A percentile compares a stretch with the other conserved stretches of the same genome.
phyloP scores from a whole-genome alignment of 768 basidiomycete species.

The Pulveroboletus sp. region DNA sequence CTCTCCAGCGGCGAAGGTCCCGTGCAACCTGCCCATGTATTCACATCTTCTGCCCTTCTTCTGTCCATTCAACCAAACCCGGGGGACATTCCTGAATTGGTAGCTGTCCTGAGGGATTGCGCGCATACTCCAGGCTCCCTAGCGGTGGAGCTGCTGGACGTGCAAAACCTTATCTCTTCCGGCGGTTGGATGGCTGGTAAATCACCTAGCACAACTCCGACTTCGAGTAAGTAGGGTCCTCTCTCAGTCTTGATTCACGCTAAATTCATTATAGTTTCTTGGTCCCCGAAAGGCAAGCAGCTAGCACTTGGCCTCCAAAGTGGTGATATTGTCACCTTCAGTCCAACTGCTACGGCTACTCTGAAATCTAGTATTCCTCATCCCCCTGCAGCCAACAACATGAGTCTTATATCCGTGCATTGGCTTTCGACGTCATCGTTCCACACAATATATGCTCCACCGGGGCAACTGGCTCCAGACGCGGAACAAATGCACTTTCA shows the following conservation, averaged over 20 bases:
- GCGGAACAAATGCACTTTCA: constrained; percentile 42
- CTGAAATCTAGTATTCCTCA: constrained; percentile 55
- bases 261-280: constrained; percentile 52
- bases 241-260: not conserved
- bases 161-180: constrained; percentile 42
- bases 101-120: constrained; percentile 55
- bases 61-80: constrained; percentile 66
- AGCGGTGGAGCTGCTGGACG: constrained; percentile 60
- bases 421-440: constrained; percentile 76
- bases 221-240: constrained; percentile 48
- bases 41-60: constrained; percentile 41
- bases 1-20: constrained; percentile 44
- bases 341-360: constrained; percentile 49
- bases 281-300: constrained; percentile 88
- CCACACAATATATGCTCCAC: constrained; percentile 59
- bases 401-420: constrained; percentile 49
- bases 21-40: constrained; percentile 47
- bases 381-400: constrained; percentile 50
- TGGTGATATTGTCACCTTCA: constrained; percentile 71
- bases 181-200: constrained; percentile 55
- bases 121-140: constrained; percentile 33
- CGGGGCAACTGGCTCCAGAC: constrained; percentile 35
- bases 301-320: constrained; percentile 69
- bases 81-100: constrained; percentile 50
- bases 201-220: constrained; percentile 50